These are phyloP conservation scores for Pythium brachiatum DNA, from an alignment of 352 stramenopile species.

Conservation along the genomic window DNA sequence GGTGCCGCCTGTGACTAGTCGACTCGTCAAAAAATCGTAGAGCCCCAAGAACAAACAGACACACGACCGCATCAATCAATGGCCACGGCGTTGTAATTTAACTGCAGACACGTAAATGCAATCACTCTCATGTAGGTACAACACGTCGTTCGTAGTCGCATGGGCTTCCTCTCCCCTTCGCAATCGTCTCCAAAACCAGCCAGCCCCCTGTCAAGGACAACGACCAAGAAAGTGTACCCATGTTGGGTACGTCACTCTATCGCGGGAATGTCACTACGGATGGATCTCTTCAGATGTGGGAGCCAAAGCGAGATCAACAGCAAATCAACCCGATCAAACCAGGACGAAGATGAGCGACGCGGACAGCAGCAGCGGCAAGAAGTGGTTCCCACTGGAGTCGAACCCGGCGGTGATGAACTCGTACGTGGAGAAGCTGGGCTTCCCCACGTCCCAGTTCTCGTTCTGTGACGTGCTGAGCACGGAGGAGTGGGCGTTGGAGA, in stretches of 20 bases:
- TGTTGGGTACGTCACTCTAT: slow-evolving; percentile 9
- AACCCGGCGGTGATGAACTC: slow-evolving; percentile 95
- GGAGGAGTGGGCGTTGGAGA: slow-evolving; percentile 95
- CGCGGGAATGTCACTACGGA: background rate
- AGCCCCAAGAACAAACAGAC: background rate
- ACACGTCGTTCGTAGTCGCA: too few species aligned
- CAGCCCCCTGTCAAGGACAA: too few species aligned
- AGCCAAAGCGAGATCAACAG: too few species aligned
- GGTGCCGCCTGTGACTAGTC: slow-evolving; percentile 18
- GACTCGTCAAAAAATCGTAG: slow-evolving; percentile 12
- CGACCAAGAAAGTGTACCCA: slow-evolving; percentile 18
- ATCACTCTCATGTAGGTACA: background rate
- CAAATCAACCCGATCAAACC: background rate
- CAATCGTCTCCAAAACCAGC: too few species aligned
- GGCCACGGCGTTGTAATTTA: slow-evolving; percentile 22
- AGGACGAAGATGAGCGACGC: slow-evolving; percentile 29
- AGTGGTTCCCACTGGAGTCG: slow-evolving; percentile 91
- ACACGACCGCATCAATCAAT: background rate
- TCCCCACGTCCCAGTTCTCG: slow-evolving; percentile 78
- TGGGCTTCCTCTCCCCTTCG: too few species aligned
- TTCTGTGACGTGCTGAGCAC: slow-evolving; percentile 96
- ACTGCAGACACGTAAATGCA: slow-evolving; percentile 10
- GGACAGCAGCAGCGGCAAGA: slow-evolving; percentile 49
- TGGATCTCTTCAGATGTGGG: slow-evolving; percentile 7
- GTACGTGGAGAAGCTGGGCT: slow-evolving; percentile 94